Evolutionary conservation across 2,329 filamentous ascomycete species (phyloP).

Genomic region (Ophiocordyceps robertsii): DNA sequence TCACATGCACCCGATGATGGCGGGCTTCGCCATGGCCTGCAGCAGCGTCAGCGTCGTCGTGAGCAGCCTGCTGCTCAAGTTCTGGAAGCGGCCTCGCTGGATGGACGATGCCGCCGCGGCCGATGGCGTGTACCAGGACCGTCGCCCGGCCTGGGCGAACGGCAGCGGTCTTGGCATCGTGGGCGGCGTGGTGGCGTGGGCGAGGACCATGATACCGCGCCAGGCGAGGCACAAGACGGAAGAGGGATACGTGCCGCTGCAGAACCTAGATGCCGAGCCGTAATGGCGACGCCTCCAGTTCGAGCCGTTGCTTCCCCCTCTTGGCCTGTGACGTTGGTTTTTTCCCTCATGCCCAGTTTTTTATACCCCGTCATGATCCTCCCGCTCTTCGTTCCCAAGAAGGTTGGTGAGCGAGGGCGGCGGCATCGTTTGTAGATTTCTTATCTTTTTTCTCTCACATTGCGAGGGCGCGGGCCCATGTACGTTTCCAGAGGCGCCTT

Average conservation of each 20-base stretch:
- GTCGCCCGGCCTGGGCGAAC: constrained; percentile 23
- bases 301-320: neutral
- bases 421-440: too few species aligned
- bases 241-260: constrained; percentile 46
- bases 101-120: constrained; percentile 57
- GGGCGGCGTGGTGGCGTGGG: constrained; percentile 26
- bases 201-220: constrained; percentile 23
- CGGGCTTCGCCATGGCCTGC: constrained; percentile 84
- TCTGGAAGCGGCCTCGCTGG: constrained; percentile 76
- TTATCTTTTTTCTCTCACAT: too few species aligned
- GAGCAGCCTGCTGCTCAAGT: constrained; percentile 70
- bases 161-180: constrained; percentile 16
- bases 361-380: too few species aligned
- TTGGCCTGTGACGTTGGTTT: neutral
- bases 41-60: constrained; percentile 84
- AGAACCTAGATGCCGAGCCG: constrained; percentile 29
- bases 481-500: too few species aligned
- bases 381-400: too few species aligned
- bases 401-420: too few species aligned
- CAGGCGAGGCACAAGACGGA: constrained; percentile 27
- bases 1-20: constrained; percentile 85
- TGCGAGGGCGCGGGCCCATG: too few species aligned
- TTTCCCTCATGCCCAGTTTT: too few species aligned
- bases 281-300: neutral
- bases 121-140: constrained; percentile 49